phyloP scores from a whole-genome alignment of 208 protist species.

The Acanthamoeba royreba region DNA sequence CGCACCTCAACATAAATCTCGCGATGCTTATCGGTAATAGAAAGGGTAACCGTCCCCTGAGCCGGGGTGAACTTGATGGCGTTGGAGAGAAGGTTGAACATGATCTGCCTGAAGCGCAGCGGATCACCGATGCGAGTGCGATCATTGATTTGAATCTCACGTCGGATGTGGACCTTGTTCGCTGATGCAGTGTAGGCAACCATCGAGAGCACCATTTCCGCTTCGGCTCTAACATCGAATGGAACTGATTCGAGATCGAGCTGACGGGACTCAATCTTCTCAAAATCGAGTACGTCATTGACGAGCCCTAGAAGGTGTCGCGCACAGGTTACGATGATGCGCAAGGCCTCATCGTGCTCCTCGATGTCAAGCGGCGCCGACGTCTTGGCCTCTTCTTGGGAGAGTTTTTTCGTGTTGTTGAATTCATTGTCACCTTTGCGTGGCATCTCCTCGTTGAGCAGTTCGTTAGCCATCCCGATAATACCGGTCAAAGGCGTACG shows the following conservation, averaged over 20 bases:
- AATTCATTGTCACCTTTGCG: background rate
- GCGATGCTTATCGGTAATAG: background rate
- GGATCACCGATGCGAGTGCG: conserved; percentile 38
- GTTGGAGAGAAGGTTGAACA: conserved; percentile 44
- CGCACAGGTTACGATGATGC: conserved; percentile 9
- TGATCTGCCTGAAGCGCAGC: conserved; percentile 28
- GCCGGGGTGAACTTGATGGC: conserved; percentile 49
- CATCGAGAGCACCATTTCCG: background rate
- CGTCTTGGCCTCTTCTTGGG: background rate
- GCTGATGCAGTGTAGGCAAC: background rate
- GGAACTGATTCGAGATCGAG: conserved; percentile 18
- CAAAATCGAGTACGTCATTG: conserved; percentile 40
- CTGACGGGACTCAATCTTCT: background rate
- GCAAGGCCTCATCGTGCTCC: background rate
- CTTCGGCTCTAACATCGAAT: background rate
- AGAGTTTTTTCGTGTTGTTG: background rate
- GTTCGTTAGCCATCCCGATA: conserved; percentile 16
- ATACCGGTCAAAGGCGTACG: conserved; percentile 23
- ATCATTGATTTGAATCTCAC: background rate
- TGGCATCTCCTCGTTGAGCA: background rate
- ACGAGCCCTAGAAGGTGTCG: background rate
- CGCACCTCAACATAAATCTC: conserved; percentile 30
- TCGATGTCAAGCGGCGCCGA: background rate
- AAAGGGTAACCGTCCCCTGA: background rate
- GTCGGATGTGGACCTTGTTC: background rate